Evolutionary conservation across 2,329 filamentous ascomycete species (phyloP).

Genomic region (Apiospora arundinis): DNA sequence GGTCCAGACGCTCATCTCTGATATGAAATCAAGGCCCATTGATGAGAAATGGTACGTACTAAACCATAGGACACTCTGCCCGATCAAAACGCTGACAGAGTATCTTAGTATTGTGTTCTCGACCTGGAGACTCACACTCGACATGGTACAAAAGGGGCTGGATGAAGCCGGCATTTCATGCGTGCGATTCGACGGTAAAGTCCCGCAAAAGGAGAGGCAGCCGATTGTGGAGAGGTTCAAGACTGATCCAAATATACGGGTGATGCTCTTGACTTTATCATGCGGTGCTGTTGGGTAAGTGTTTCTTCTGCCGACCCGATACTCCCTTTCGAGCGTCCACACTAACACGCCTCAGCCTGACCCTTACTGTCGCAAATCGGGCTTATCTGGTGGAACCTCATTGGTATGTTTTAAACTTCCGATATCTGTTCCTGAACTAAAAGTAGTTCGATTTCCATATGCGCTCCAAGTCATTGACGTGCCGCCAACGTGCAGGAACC

Average conservation of each 20-base stretch:
- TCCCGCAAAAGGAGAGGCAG: constrained; percentile 49
- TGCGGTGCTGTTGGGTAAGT: constrained; percentile 58
- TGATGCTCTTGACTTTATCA: constrained; percentile 56
- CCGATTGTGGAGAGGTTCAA: constrained; percentile 48
- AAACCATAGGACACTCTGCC: not conserved
- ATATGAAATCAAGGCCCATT: constrained; percentile 37
- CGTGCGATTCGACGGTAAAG: constrained; percentile 55
- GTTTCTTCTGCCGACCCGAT: too few species aligned
- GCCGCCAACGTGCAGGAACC: constrained; percentile 41
- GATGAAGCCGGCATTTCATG: constrained; percentile 40
- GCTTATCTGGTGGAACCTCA: constrained; percentile 59
- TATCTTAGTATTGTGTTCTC: constrained; percentile 55
- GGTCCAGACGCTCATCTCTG: constrained; percentile 40
- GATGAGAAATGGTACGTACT: constrained; percentile 43
- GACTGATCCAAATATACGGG: constrained; percentile 42
- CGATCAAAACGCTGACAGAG: not conserved
- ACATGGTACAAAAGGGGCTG: constrained; percentile 51
- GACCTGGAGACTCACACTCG: constrained; percentile 55
- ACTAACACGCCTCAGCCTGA: constrained; percentile 42
- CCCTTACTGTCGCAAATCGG: constrained; percentile 52
- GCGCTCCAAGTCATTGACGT: not conserved
- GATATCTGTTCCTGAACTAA: not conserved
- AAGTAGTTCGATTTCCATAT: not conserved
- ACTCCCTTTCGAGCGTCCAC: not conserved
- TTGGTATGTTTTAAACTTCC: constrained; percentile 37